Percentiles rank a stretch among this genome's conserved stretches.
Conservation (phyloP, 139 green algal species). For the Zygnema cylindricum region DNA sequence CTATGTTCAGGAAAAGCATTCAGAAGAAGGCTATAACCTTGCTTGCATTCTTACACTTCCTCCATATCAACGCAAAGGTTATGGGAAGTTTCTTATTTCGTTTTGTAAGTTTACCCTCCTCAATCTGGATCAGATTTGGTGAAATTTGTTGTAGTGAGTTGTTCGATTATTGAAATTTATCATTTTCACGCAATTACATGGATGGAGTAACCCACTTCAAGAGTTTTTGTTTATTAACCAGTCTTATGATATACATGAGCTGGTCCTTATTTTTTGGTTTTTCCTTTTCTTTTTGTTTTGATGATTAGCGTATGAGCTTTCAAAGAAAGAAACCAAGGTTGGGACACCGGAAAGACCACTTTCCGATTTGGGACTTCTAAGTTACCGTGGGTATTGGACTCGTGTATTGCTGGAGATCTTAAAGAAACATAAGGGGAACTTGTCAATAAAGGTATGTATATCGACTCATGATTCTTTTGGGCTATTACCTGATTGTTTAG, state of each 20-base stretch:
- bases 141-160: background rate
- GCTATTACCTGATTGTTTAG: background rate
- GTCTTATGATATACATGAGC: background rate
- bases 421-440: conserved; percentile 70
- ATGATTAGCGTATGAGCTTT: conserved; percentile 87
- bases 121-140: too few relatives aligned
- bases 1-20: conserved; percentile 63
- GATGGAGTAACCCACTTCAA: too few relatives aligned
- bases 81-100: conserved; percentile 98
- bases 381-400: conserved; percentile 96
- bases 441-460: conserved; percentile 82
- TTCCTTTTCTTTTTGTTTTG: conserved; percentile 2
- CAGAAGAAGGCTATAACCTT: conserved; percentile 90
- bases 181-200: background rate
- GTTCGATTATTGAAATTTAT: background rate
- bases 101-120: conserved; percentile 70
- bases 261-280: background rate
- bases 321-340: conserved; percentile 96
- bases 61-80: conserved; percentile 96
- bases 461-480: background rate
- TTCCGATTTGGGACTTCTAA: conserved; percentile 92
- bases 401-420: conserved; percentile 88
- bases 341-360: conserved; percentile 96
- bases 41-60: conserved; percentile 98
- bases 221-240: background rate